A percentile compares a stretch with the other conserved stretches of the same genome.
These are phyloP conservation scores for Zygoascus meyerae DNA, from an alignment of 1,139 yeast genomes.

Conservation along the genomic window DNA sequence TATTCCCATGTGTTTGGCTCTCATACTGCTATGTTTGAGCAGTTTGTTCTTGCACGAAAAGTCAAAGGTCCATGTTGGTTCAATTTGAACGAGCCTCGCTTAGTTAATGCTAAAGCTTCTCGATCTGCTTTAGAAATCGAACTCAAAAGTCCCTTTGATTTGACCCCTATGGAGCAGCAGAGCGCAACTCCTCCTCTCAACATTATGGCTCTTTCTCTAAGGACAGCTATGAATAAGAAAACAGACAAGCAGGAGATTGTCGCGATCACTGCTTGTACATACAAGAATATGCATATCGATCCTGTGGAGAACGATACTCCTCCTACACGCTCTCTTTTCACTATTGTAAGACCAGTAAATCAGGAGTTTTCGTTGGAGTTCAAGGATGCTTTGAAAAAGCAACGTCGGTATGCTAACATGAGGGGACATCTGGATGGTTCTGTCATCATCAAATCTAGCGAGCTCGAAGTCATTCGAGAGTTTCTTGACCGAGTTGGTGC, in stretches of 20 bases:
- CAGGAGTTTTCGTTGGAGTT: constrained; percentile 62
- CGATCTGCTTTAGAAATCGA: constrained; percentile 30
- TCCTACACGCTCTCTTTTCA: constrained; percentile 34
- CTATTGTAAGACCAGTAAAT: constrained; percentile 65
- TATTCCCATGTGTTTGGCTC: constrained; percentile 80
- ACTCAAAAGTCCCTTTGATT: constrained; percentile 38
- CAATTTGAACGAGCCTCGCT: constrained; percentile 59
- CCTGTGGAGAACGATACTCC: constrained; percentile 30
- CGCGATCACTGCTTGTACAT: constrained; percentile 68
- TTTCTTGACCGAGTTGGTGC: constrained; percentile 65
- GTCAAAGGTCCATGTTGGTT: constrained; percentile 99
- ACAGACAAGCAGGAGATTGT: constrained; percentile 82
- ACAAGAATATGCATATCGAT: constrained; percentile 57
- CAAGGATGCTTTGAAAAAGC: constrained; percentile 40
- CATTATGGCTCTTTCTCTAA: constrained; percentile 68
- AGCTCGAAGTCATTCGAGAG: constrained; percentile 59
- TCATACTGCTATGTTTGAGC: constrained; percentile 67
- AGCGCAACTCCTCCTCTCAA: constrained; percentile 58
- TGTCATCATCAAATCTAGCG: constrained; percentile 45
- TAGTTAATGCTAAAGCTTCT: constrained; percentile 47
- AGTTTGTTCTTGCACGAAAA: constrained; percentile 74
- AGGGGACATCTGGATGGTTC: constrained; percentile 11
- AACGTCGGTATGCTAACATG: constrained; percentile 1
- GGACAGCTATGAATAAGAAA: constrained; percentile 67
- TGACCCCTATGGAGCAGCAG: constrained; percentile 20